Conservation (phyloP, 2,329 filamentous ascomycete genomes). For the Nigrospora sphaerica region DNA sequence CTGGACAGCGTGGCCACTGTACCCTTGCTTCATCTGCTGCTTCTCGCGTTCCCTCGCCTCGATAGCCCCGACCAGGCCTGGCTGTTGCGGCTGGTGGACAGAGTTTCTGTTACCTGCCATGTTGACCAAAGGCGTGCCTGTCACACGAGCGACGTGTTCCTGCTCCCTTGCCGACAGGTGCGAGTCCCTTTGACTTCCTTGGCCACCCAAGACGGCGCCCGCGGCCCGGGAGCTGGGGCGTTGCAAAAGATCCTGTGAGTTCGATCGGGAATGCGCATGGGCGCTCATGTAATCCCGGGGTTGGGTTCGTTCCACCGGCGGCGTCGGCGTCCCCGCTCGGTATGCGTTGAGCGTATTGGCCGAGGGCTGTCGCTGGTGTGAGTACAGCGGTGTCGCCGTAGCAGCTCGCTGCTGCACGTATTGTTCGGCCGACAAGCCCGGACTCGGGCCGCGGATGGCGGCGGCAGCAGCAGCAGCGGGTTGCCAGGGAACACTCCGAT, state of each 20-base stretch:
- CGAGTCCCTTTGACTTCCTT: conserved; percentile 37
- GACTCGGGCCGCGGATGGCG: conserved; percentile 32
- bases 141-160: conserved; percentile 78
- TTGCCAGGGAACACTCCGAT: conserved; percentile 69
- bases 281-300: conserved; percentile 31
- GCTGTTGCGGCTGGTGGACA: conserved; percentile 31
- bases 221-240: conserved; percentile 48
- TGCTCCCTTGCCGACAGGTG: conserved; percentile 81
- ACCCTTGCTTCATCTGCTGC: conserved; percentile 59
- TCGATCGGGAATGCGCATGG: conserved; percentile 39
- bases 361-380: conserved; percentile 54
- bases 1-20: conserved; percentile 64
- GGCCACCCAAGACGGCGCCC: conserved; percentile 36
- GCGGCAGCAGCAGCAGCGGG: conserved; percentile 51
- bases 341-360: conserved; percentile 36
- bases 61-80: conserved; percentile 70
- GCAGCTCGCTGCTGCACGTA: conserved; percentile 74
- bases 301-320: conserved; percentile 31
- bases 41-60: conserved; percentile 74
- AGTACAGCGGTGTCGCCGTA: conserved; percentile 45
- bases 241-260: conserved; percentile 31
- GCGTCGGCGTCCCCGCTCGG: conserved; percentile 33
- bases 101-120: conserved; percentile 48
- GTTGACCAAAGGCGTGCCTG: conserved; percentile 68
- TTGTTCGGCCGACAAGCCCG: conserved; percentile 63